Base-by-base conservation (phyloP, 129 eudicot species). In the Lonicera japonica region DNA sequence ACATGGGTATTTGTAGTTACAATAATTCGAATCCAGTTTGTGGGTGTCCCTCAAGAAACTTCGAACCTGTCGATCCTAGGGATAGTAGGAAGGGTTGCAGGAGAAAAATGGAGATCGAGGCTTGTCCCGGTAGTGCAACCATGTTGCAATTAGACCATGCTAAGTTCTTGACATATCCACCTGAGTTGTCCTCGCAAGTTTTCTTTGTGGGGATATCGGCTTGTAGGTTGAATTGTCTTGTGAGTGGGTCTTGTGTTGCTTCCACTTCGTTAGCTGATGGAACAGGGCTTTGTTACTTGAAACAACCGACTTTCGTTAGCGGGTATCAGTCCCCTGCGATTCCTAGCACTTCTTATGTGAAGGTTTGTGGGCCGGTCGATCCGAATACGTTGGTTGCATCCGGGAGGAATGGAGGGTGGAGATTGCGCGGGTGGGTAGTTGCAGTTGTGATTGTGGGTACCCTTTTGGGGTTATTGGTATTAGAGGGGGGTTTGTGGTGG, bases 261-360 rank as follows among this genome's bases (percentile, higher is more conserved):
- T 89, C 96, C 0, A 85, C 96, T 1, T 74, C 90, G 15, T 75
- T 85, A 53, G 55, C 95, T 0, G 96, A 89, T 73, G 96, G 96
- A 12, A 77, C 96, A 8, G 96, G 96, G 25, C 29, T 77, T 39
- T 89, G 96, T 71, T 85, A 79, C 64, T 47, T 77, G 68, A 89
- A 89, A 52, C 40, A 61, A 8, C 74, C 80, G 14, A 16, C 55
- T 18, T 89, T 89, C 36, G 77, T 85, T 1, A 89, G 96, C 17
- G 94, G 80, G 25, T 85, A 85, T 55, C 87, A 77, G 23, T 82
- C 96, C 4, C 84, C 94, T 0, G 81, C 96, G 0, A 77, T 88
- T 66, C 94, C 96, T 11, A 85, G 95, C 55, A 88, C 90, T 20
- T 88, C 96, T 0, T 88, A 59, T 64, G 73, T 88, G 0, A 88